These are phyloP conservation scores for Trichophyton simii DNA, from an alignment of 2,329 filamentous ascomycete genomes.

Conservation along the genomic window DNA sequence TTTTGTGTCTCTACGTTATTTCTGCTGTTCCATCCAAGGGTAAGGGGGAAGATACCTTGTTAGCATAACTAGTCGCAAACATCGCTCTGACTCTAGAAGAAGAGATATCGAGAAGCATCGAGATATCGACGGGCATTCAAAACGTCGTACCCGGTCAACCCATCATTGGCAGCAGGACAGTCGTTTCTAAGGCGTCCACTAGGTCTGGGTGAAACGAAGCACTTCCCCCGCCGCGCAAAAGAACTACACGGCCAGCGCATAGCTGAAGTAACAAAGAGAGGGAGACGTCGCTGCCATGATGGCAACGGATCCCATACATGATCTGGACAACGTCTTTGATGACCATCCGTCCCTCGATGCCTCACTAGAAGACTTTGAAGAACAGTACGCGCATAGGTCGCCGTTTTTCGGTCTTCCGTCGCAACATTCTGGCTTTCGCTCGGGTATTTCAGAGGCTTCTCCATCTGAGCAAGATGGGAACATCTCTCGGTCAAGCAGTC, in stretches of 20 bases:
- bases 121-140: background rate
- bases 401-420: constrained; percentile 44
- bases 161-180: background rate
- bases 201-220: background rate
- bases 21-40: too few species aligned
- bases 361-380: constrained; percentile 51
- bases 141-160: background rate
- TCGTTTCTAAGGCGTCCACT: background rate
- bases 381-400: constrained; percentile 23
- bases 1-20: background rate
- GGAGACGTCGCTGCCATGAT: constrained; percentile 10
- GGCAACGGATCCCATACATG: constrained; percentile 18
- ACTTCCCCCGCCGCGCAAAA: background rate
- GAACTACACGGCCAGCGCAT: constrained; percentile 1
- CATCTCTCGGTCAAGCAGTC: constrained; percentile 35
- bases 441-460: constrained; percentile 36
- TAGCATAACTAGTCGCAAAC: background rate
- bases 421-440: constrained; percentile 53
- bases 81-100: background rate
- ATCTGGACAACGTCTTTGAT: constrained; percentile 41
- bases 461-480: constrained; percentile 29
- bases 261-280: background rate
- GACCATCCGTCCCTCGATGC: constrained; percentile 49
- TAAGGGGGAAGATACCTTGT: background rate
- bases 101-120: background rate